Evolutionary conservation across 495 filamentous ascomycete species (phyloP).

Genomic region (Hypoxylon lienhwacheense): DNA sequence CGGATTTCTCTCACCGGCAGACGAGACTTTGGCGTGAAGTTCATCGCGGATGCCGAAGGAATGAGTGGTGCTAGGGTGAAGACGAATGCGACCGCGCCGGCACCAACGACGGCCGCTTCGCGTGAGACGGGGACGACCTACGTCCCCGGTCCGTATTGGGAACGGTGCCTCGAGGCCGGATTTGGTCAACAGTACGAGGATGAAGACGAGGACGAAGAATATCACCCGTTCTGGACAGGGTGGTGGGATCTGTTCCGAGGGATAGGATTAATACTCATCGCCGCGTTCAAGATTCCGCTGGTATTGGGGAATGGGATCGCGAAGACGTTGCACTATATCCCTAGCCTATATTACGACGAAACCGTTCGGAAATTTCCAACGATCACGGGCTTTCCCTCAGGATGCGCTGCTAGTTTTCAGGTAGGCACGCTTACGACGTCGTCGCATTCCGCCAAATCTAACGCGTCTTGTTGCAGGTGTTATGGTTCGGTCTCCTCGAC

Average conservation of each 20-base stretch:
- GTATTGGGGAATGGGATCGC: slow-evolving; percentile 63
- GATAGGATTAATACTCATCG: slow-evolving; percentile 52
- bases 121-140: background rate
- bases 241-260: slow-evolving; percentile 42
- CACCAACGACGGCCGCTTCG: background rate
- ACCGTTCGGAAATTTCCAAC: slow-evolving; percentile 60
- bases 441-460: background rate
- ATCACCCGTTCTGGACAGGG: slow-evolving; percentile 26
- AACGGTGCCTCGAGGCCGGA: slow-evolving; percentile 1
- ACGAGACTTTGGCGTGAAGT: slow-evolving; percentile 30
- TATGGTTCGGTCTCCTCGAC: slow-evolving; percentile 56
- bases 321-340: slow-evolving; percentile 69
- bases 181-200: background rate
- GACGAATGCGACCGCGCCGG: background rate
- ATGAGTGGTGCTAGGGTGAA: background rate
- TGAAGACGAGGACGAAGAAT: slow-evolving; percentile 13
- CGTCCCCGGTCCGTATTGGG: slow-evolving; percentile 15
- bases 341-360: slow-evolving; percentile 65
- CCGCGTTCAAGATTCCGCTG: slow-evolving; percentile 58
- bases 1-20: slow-evolving; percentile 24
- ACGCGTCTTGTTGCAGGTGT: slow-evolving; percentile 11
- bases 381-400: slow-evolving; percentile 60
- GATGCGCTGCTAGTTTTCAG: slow-evolving; percentile 54
- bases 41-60: slow-evolving; percentile 20
- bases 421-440: slow-evolving; percentile 28